Base-by-base conservation (phyloP, 495 filamentous ascomycete genomes). In the Daldinia caldariorum region DNA sequence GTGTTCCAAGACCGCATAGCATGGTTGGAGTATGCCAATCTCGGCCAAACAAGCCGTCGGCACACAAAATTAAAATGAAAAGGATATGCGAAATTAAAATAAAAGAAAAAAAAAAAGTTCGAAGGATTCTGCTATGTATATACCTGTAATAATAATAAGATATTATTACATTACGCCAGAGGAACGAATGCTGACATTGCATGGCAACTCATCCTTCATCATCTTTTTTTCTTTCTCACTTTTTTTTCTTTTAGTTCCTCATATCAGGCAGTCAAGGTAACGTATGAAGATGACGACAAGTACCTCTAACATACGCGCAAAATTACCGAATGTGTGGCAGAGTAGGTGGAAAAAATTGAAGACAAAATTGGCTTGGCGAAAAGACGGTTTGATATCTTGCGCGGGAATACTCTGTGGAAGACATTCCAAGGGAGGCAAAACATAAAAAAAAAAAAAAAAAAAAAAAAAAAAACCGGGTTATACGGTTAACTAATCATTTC, bases 1-100 rank as follows among this genome's bases (percentile, higher is more conserved):
- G 54, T 54, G 55, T 71, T 63, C 54, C 53, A 71, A 62, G 51
- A 58, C 62, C 63, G 62, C 29, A 51, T 45, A 20, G 63, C 45
- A 26, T 26, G 26, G 26, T 26, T 26, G 26, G 3, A 26, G 26
- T 26, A 26, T 37, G 43, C 35, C 32, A 72, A 72, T 72, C 65
- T 72, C 70, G 70, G 70, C 37, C 70, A 38, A 69, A 47, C 50
- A 60, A 32, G 37, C 59, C 51, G 50, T 54, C 43, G 39, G 54
- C 63, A 54, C 69, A 57, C 70, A 72, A 68, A 72, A 72, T 53
- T 68, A 34, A 68, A 65, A 61, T 0, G 29, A 47, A 65, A 54
- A 37, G 16, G 20, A 32, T 8, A 18, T 56, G 51, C 58, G 29
- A 35, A 63, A 45, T 16, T 38, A 22, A 35, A 31, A 18, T 39